A percentile compares a stretch with the other conserved stretches of the same genome.
phyloP scores from a whole-genome alignment of 768 basidiomycete genomes.

The Austroboletus eburneus region DNA sequence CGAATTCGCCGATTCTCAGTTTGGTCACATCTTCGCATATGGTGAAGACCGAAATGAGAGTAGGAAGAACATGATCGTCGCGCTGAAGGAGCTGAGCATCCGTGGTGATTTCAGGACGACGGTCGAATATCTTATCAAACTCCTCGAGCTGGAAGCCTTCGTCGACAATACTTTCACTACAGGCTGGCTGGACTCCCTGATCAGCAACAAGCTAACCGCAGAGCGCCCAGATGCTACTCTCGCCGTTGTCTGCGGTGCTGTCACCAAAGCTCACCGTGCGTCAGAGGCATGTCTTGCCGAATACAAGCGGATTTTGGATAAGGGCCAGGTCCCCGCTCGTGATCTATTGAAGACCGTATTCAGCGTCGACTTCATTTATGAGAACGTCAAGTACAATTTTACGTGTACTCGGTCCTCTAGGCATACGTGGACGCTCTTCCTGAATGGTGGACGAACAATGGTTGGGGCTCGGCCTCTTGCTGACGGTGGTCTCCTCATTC shows the following conservation, averaged over 20 bases:
- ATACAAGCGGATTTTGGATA: conserved; percentile 94
- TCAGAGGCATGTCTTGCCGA: conserved; percentile 87
- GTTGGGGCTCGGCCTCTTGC: conserved; percentile 91
- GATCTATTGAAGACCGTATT: conserved; percentile 97
- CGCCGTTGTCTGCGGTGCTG: conserved; percentile 94
- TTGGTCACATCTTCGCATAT: conserved; percentile 98
- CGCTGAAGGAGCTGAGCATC: conserved; percentile 96
- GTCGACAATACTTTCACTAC: conserved; percentile 97
- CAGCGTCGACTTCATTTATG: conserved; percentile 96
- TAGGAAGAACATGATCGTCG: conserved; percentile 99
- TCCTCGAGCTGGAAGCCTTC: conserved; percentile 93
- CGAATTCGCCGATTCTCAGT: conserved; percentile 98
- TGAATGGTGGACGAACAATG: conserved; percentile 91
- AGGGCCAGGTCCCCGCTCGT: conserved; percentile 94
- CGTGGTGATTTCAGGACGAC: conserved; percentile 98
- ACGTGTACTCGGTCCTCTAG: conserved; percentile 89
- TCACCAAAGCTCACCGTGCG: conserved; percentile 89
- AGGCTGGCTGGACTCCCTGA: conserved; percentile 96
- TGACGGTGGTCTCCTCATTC: conserved; percentile 89
- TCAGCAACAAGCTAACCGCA: conserved; percentile 95
- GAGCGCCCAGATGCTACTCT: conserved; percentile 91
- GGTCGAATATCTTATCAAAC: conserved; percentile 98
- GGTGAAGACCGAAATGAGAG: conserved; percentile 94
- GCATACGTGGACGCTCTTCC: conserved; percentile 89
- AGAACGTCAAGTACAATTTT: conserved; percentile 91